Percentiles rank a stretch among this genome's conserved stretches.
phyloP scores from a whole-genome alignment of 805 yeast species.

The Wickerhamomyces silvicola region DNA sequence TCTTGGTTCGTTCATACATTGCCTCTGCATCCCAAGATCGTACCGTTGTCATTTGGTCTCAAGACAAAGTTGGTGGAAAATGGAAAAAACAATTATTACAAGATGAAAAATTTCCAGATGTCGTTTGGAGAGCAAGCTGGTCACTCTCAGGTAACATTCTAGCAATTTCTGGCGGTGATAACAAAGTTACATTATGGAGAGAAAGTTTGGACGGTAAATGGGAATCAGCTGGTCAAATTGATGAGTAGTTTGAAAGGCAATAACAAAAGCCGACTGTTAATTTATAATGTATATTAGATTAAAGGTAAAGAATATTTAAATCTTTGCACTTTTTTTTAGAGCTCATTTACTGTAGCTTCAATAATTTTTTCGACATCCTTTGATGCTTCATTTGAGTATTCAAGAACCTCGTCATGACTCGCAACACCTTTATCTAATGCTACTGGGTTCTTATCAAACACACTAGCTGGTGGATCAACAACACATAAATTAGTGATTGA shows the following conservation, averaged over 20 bases:
- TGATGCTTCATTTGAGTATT: constrained; percentile 75
- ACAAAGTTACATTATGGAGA: constrained; percentile 93
- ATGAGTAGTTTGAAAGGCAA: constrained; percentile 41
- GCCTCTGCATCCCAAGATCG: constrained; percentile 97
- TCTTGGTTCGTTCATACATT: constrained; percentile 77
- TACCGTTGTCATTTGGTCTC: constrained; percentile 93
- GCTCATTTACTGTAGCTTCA: constrained; percentile 48
- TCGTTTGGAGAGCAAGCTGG: constrained; percentile 98
- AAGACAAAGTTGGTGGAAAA: constrained; percentile 52
- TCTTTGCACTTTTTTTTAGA: constrained; percentile 2
- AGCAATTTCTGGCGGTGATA: constrained; percentile 95
- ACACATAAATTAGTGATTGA: constrained; percentile 83
- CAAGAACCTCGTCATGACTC: constrained; percentile 85
- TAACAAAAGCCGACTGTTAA: background rate
- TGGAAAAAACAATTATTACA: constrained; percentile 82
- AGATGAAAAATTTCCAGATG: constrained; percentile 87
- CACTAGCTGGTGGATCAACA: constrained; percentile 60
- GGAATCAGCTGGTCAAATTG: constrained; percentile 97
- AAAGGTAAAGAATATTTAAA: background rate
- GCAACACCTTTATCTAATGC: constrained; percentile 72
- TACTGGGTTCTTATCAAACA: constrained; percentile 45
- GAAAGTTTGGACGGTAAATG: constrained; percentile 88
- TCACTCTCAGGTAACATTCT: constrained; percentile 90
- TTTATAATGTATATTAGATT: background rate
- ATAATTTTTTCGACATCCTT: constrained; percentile 70